These are phyloP conservation scores for Russula brevipes DNA, from an alignment of 768 basidiomycete species.

Conservation along the genomic window DNA sequence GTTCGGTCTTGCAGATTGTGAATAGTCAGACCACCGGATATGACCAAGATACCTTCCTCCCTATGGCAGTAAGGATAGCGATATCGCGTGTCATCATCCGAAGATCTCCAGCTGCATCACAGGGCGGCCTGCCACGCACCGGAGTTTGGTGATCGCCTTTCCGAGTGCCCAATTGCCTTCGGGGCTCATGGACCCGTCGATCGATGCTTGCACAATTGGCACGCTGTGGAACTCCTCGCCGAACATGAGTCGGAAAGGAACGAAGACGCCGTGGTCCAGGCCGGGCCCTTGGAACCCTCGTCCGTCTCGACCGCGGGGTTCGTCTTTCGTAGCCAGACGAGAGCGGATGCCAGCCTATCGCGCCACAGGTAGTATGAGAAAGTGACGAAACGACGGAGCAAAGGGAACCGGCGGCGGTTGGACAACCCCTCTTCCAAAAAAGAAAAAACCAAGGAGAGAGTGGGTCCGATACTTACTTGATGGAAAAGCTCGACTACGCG, in stretches of 20 bases:
- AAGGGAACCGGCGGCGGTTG: no score
- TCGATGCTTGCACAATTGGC: slow-evolving; percentile 67
- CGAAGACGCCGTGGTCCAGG: slow-evolving; percentile 74
- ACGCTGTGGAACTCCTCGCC: slow-evolving; percentile 55
- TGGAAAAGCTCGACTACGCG: slow-evolving; percentile 58
- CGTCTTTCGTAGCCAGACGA: slow-evolving; percentile 43
- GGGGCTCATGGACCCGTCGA: slow-evolving; percentile 55
- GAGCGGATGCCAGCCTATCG: slow-evolving; percentile 49
- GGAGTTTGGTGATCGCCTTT: slow-evolving; percentile 51
- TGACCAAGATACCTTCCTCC: slow-evolving; percentile 58
- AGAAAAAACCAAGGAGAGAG: not conserved
- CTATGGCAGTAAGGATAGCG: slow-evolving; percentile 32
- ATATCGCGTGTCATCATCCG: not conserved
- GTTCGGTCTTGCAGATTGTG: slow-evolving; percentile 59
- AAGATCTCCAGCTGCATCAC: no score
- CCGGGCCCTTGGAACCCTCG: slow-evolving; percentile 60
- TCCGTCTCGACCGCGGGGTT: slow-evolving; percentile 61
- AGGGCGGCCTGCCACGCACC: slow-evolving; percentile 35
- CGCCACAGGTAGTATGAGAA: not conserved
- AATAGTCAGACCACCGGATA: slow-evolving; percentile 65
- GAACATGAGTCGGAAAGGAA: slow-evolving; percentile 78
- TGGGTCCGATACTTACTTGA: slow-evolving; percentile 41
- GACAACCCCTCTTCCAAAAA: no score
- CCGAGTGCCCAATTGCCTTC: slow-evolving; percentile 62
- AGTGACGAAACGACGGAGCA: not conserved